Conservation (phyloP, 2,329 filamentous ascomycete species). For the Dactylellina drechsleri region DNA sequence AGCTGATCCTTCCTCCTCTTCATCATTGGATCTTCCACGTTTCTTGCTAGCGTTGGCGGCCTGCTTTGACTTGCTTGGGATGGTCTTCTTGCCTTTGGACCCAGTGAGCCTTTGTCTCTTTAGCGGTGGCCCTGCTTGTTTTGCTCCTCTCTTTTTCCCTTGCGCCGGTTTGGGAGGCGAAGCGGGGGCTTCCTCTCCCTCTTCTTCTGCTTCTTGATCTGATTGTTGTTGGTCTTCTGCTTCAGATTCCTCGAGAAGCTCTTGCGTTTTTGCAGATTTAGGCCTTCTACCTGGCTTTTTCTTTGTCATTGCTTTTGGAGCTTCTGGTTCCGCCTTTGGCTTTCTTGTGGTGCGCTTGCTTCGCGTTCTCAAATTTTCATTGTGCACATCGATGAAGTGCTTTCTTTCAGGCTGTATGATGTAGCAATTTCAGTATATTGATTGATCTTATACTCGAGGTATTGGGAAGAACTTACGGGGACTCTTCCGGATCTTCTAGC, state of each 20-base stretch:
- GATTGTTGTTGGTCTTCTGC: neutral
- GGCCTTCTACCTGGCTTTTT: neutral
- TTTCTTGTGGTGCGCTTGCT: neutral
- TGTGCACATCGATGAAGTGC: conserved; percentile 17
- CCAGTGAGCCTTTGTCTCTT: conserved; percentile 10
- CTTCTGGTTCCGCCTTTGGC: neutral
- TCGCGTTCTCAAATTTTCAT: neutral
- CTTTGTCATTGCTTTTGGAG: neutral
- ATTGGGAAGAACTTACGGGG: too few relatives aligned
- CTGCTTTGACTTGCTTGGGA: neutral
- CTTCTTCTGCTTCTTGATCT: conserved; percentile 17
- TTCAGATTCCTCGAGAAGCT: neutral
- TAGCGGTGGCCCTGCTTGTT: neutral
- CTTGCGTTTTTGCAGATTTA: neutral
- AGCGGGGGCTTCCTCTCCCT: conserved; percentile 2
- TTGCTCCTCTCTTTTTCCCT: conserved; percentile 11
- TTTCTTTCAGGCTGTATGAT: neutral
- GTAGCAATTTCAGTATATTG: neutral
- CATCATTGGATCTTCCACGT: conserved; percentile 3
- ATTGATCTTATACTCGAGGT: too few relatives aligned
- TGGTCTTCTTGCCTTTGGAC: neutral
- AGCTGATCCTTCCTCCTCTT: neutral
- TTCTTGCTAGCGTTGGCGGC: neutral
- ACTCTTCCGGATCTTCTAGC: too few relatives aligned
- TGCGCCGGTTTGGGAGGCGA: neutral